Evolutionary conservation across 2,329 filamentous ascomycete genomes (phyloP).

Genomic region (Hypoxylon sp.): DNA sequence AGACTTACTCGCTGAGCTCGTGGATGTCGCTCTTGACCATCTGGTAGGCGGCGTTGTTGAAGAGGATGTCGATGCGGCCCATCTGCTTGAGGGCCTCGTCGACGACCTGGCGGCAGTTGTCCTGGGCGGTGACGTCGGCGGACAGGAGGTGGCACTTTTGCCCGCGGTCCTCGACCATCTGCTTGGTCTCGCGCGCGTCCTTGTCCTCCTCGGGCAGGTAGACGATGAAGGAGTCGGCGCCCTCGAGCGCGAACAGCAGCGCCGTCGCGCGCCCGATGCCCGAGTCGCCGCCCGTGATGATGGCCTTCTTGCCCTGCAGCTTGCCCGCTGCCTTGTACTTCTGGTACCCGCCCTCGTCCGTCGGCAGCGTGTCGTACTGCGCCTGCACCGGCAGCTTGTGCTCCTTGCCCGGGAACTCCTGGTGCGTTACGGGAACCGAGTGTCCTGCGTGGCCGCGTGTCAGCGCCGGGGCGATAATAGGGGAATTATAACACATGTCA

Average conservation of each 20-base stretch:
- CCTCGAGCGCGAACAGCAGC: slow-evolving; percentile 82
- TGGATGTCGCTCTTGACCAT: slow-evolving; percentile 76
- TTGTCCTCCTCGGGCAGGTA: slow-evolving; percentile 79
- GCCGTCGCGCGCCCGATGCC: slow-evolving; percentile 81
- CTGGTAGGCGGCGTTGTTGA: slow-evolving; percentile 79
- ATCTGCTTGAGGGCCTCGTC: slow-evolving; percentile 71
- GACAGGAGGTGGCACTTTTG: slow-evolving; percentile 69
- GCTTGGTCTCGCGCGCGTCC: slow-evolving; percentile 79
- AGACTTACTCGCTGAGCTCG: slow-evolving; percentile 70
- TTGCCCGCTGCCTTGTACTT: slow-evolving; percentile 80
- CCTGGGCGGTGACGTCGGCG: slow-evolving; percentile 69
- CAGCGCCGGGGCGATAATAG: background rate
- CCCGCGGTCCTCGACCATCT: slow-evolving; percentile 71
- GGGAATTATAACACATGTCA: background rate
- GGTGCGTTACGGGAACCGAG: slow-evolving; percentile 51
- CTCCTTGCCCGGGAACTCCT: slow-evolving; percentile 55
- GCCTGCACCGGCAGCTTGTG: slow-evolving; percentile 63
- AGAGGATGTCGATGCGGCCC: slow-evolving; percentile 75
- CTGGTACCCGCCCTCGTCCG: slow-evolving; percentile 70
- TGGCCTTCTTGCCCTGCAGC: slow-evolving; percentile 74
- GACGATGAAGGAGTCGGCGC: slow-evolving; percentile 75
- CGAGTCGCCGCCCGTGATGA: slow-evolving; percentile 83
- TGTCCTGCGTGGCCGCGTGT: slow-evolving; percentile 44
- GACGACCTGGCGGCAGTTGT: slow-evolving; percentile 74
- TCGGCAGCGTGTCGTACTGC: slow-evolving; percentile 70